Evolutionary conservation across 2,329 filamentous ascomycete genomes (phyloP), one percentile per base, ranked within the genome.

Genomic region (Ampelomyces quisqualis): DNA sequence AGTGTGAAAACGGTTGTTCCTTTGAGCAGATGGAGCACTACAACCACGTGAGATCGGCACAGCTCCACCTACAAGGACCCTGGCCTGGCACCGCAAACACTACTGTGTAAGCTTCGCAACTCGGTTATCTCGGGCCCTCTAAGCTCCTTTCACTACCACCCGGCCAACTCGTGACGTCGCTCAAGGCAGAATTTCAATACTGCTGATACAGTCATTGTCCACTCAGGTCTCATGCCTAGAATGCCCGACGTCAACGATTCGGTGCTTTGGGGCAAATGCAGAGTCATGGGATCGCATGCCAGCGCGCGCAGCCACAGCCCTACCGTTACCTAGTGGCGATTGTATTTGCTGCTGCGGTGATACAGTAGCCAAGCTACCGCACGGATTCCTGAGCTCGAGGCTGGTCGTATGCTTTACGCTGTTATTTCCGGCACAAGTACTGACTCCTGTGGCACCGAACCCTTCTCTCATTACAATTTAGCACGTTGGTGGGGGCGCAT

Each of bases 111-210:
- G 38, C 46, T 43, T 30, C 36, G 35, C 36, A 41, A 43, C 32
- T 55, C 55, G 55, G 55, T 45, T 57, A 55, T 46, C 34, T 49
- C 53, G 55, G 53, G 33, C 30, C 21, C 38, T 24, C 39, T 43
- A 46, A 39, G 27, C 41, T 29, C 35, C 31, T 36, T 33, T 21
- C 36, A 29, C 24, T 20, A 34, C 14, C 31, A 29, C 31, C 43
- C 34, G 34, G 40, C 47, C 38, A 34, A 40, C 49, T 54, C 44
- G 54, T 59, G 55, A 57, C 52, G 50, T 57, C 28, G 19, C 27
- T 37, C 47, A 44, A 54, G 49, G 49, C 51, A 54, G 28, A 52
- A 40, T 54, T 40, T 29, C 38, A 31, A 40, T 40, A 40, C 31
- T 15, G 21, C 21, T 38, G 38, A 44, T 39, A 36, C 31, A 19